Evolutionary conservation across 2,329 filamentous ascomycete species (phyloP).

Genomic region (Aureobasidium sp.): DNA sequence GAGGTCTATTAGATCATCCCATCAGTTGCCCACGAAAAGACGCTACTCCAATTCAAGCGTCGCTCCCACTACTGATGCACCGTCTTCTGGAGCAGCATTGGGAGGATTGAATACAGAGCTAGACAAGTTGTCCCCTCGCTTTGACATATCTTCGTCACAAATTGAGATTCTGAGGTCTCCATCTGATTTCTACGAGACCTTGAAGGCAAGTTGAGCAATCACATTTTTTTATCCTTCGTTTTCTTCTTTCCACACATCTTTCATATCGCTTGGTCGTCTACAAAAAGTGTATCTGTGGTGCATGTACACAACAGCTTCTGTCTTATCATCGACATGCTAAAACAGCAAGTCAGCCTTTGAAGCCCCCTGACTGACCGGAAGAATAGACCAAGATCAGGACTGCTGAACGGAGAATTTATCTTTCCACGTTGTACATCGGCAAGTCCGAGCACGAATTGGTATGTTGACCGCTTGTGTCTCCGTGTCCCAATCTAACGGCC

Average conservation of each 20-base stretch:
- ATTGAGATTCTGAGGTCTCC: constrained; percentile 74
- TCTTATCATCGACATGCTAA: no score
- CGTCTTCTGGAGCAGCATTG: constrained; percentile 25
- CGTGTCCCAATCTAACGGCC: not conserved
- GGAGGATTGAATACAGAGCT: constrained; percentile 62
- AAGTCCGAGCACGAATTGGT: constrained; percentile 83
- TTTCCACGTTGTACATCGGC: constrained; percentile 96
- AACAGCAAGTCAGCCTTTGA: not conserved
- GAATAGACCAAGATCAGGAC: constrained; percentile 66
- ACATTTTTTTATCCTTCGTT: not conserved
- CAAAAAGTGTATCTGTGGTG: no score
- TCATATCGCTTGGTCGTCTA: no score
- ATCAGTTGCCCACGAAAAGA: not conserved
- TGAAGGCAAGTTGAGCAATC: constrained; percentile 57
- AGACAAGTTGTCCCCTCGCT: constrained; percentile 82
- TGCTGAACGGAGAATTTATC: constrained; percentile 72
- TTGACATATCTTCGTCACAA: constrained; percentile 73
- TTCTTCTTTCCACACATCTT: not conserved
- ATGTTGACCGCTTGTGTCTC: constrained; percentile 17
- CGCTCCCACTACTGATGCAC: not conserved
- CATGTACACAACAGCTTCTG: no score
- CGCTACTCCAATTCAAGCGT: constrained; percentile 9
- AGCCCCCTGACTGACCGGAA: not conserved
- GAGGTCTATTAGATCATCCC: not conserved
- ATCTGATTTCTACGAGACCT: constrained; percentile 78